Percentiles rank a stretch among this genome's conserved stretches.
These are phyloP conservation scores for Verticillium tricorpus DNA, from an alignment of 2,329 filamentous ascomycete species.

Conservation along the genomic window DNA sequence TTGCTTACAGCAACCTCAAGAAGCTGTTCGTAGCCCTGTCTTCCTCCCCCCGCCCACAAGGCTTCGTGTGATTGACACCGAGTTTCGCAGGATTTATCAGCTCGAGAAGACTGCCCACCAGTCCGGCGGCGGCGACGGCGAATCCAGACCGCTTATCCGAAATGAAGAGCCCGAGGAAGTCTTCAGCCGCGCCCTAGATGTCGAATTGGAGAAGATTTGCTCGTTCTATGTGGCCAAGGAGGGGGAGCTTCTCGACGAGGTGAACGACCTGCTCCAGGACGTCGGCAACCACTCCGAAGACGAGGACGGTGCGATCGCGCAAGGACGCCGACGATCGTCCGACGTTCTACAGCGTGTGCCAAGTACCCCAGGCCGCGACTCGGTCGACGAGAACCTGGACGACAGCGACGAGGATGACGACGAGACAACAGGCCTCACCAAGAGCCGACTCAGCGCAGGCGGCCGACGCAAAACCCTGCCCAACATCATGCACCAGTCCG, in stretches of 20 bases:
- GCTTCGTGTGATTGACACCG: conserved; percentile 1
- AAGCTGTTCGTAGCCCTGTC: conserved; percentile 66
- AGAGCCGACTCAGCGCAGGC: conserved; percentile 33
- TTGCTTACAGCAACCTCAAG: conserved; percentile 97
- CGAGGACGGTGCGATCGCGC: conserved; percentile 9
- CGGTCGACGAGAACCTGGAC: conserved; percentile 54
- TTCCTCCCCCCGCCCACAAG: neutral
- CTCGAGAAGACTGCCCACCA: conserved; percentile 83
- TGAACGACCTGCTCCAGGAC: conserved; percentile 72
- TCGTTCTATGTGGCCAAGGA: conserved; percentile 91
- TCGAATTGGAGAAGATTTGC: conserved; percentile 89
- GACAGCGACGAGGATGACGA: conserved; percentile 62
- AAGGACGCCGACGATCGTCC: conserved; percentile 8
- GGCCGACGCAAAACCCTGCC: conserved; percentile 32
- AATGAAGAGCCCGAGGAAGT: conserved; percentile 72
- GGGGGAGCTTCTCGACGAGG: conserved; percentile 76
- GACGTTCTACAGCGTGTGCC: conserved; percentile 18
- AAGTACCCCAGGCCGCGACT: conserved; percentile 38
- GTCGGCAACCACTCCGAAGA: conserved; percentile 58
- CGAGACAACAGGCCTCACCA: conserved; percentile 52
- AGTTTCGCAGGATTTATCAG: conserved; percentile 72
- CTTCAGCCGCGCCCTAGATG: conserved; percentile 77
- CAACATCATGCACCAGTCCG: conserved; percentile 32
- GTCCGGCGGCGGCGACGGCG: conserved; percentile 61
- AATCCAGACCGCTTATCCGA: conserved; percentile 77